Evolutionary conservation across 192 early-diverging fungal species (phyloP), one percentile per base, ranked within the genome.

Genomic region (Backusella tuberculispora): DNA sequence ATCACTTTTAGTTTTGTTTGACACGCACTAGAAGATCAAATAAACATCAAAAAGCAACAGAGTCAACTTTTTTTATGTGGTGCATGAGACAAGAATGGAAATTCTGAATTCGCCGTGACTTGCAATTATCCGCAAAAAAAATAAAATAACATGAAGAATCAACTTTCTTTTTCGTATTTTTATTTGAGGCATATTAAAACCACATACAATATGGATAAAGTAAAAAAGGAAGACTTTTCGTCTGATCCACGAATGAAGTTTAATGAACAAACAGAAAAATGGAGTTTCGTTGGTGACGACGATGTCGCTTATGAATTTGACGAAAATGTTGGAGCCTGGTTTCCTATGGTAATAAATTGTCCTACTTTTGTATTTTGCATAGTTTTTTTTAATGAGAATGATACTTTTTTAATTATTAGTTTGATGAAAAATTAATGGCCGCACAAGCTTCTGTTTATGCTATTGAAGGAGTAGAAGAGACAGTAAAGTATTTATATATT

Each of bases 281-380:
- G 93, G 85, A 87, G 92, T 1, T 95, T 89, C 63, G 90, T 88
- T n/a, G 91, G 89, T 53, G 90, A 91, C 4, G 92, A 96, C 69
- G 92, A 89, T 6, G 72, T 94, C n/a, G 84, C 90, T 40, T 98
- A 92, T 63, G 95, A 98, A 67, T 98, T 88, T 80, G 95, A 97
- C 73, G 84, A 89, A 19, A 83, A 82, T n/a, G 83, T 89, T 74
- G 83, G 88, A 42, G 94, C 93, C 0, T 98, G 96, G 96, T 97
- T 96, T 85, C 96, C 95, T 4, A 92, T 94, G 90, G 90, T 94
- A 85, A 75, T 73, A 64, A 41, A 4, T 38, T 17, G 63, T 64
- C 74, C 26, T 67, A 8, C 17, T 67, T 26, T 74, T 50, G 50
- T 60, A 15, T 69, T 38, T 37, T 26, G 29, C 8, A 65, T 21